Evolutionary conservation across 169 alveolate genomes (phyloP), one percentile per base, ranked within the genome.

Genomic region (Cryptosporidium canis): DNA sequence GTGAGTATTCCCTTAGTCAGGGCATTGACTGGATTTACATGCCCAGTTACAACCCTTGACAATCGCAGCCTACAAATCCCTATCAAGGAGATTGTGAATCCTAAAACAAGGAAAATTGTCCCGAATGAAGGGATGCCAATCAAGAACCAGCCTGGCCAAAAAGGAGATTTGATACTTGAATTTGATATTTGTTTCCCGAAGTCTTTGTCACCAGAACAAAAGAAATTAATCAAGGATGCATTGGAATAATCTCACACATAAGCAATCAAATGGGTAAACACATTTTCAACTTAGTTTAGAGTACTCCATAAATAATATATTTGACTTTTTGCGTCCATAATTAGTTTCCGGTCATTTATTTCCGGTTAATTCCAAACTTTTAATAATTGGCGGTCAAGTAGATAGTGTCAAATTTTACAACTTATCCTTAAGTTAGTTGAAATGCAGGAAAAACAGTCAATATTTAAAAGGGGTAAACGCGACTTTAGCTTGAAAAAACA

Each of bases 11-110:
- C 96, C 0, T 85, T 94, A 37, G 93, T 93, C 29, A 93, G 94
- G 93, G 96, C 96, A 44, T 67, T 94, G 31, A 94, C 96, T 4
- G 96, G 96, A 1, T 94, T 94, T 90, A 94, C 94, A 61, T 93
- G 95, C 24, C 85, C 94, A 35, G 93, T 94, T 9, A 94, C 95
- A 31, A 85, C 96, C 35, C 92, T 94, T 92, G 96, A 94, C 67
- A 94, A 94, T 77, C 92, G 96, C 90, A 94, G 92, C 41, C 68
- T 94, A 53, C 94, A 93, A 53, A 90, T 94, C 27, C 85, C 95
- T 16, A 91, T 94, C 27, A 93, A 92, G 56, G 96, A 94, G 37
- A 92, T 94, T 31, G 96, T 94, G 24, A 91, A 94, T 43, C 96
- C 94, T 16, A 70, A 91, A 33, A 90, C 94, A 18, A 90, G 93